Percentiles rank a stretch among this genome's conserved stretches.
Evolutionary conservation across 805 yeast genomes (phyloP).

Genomic region (Starmerella kuoi): DNA sequence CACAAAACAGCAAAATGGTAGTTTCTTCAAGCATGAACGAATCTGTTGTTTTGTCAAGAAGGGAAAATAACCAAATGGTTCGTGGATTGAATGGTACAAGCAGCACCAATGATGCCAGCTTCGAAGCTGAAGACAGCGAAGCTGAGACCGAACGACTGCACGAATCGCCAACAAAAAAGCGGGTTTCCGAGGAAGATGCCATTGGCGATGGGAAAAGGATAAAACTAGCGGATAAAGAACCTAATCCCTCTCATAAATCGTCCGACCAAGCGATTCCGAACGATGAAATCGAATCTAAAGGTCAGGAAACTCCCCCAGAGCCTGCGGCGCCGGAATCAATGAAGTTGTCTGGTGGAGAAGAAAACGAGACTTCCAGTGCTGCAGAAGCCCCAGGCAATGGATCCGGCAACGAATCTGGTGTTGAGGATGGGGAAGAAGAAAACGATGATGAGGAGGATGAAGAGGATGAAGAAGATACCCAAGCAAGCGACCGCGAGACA

Average conservation of each 20-base stretch:
- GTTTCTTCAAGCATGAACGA: background rate
- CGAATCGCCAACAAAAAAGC: constrained; percentile 29
- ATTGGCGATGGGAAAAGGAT: background rate
- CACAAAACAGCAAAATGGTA: too few relatives aligned
- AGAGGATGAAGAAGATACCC: constrained; percentile 1
- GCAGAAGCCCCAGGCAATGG: background rate
- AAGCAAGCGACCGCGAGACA: constrained; percentile 20
- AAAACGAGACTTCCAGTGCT: background rate
- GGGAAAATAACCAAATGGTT: background rate
- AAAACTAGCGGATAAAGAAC: constrained; percentile 1
- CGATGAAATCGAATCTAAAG: background rate
- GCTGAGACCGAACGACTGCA: constrained; percentile 89
- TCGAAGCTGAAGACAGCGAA: constrained; percentile 42
- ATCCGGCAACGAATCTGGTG: background rate
- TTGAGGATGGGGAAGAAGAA: constrained; percentile 2
- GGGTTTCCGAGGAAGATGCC: constrained; percentile 5
- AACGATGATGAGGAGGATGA: constrained; percentile 3
- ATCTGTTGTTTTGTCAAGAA: background rate
- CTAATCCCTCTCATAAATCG: background rate
- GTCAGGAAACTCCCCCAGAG: background rate
- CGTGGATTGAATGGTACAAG: background rate
- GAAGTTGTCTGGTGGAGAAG: background rate
- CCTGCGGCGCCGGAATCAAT: background rate
- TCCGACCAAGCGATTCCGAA: background rate
- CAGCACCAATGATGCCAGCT: constrained; percentile 4